Base-by-base conservation (phyloP, 225 moss, liverwort and hornwort genomes). In the Antitrichia curtipendula region DNA sequence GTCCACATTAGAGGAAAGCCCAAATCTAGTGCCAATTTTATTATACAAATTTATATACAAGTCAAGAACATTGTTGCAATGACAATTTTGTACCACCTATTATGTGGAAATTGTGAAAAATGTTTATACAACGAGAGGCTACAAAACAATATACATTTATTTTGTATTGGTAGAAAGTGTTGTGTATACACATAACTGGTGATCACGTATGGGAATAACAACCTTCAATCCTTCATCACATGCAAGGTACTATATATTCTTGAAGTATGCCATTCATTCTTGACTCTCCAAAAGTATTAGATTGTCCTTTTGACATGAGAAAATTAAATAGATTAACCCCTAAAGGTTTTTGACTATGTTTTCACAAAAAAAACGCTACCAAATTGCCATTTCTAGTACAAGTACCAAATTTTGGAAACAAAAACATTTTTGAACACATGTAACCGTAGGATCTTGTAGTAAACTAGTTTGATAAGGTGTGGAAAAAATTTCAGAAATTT, bases 291-390 rank as follows among this genome's bases (percentile, higher is more conserved):
- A 72, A 47, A 31, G 3, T 73, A 45, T 4, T 3, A 1, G 21
- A 12, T 7, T 2, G 0, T 47, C 31, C 31, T 73, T 45, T 0
- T 0, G 1, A 18, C 1, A 29, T 2, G 1, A 7, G 2, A 74
- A 50, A 49, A 74, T 32, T 50, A 2, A 49, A 74, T 74, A 49
- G 32, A 49, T 32, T 50, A n/a, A n/a, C n/a, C n/a, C n/a, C n/a
- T n/a, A n/a, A n/a, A n/a, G n/a, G n/a, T n/a, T n/a, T n/a, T n/a
- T n/a, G n/a, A n/a, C n/a, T n/a, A n/a, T n/a, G n/a, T n/a, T n/a
- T n/a, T n/a, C n/a, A n/a, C n/a, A n/a, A n/a, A n/a, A n/a, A n/a
- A n/a, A n/a, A n/a, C n/a, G n/a, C n/a, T n/a, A n/a, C n/a, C n/a
- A n/a, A n/a, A n/a, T n/a, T n/a, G n/a, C n/a, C n/a, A n/a, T n/a